Base-by-base conservation (phyloP, 2,329 filamentous ascomycete genomes). In the Dothistroma septosporum region DNA sequence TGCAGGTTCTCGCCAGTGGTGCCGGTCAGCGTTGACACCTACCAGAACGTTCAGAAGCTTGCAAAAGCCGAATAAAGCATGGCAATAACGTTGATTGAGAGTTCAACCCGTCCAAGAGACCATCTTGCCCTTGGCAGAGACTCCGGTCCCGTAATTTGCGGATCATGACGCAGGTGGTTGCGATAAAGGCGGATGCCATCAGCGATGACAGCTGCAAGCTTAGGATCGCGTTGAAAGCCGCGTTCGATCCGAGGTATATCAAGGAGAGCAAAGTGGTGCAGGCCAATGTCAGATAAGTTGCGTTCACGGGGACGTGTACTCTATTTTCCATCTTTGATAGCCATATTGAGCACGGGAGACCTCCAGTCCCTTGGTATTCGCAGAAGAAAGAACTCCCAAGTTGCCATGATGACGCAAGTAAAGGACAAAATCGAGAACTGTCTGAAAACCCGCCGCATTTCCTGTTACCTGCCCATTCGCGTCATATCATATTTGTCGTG, bases 381-480 rank as follows among this genome's bases (percentile, higher is more conserved):
- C 76, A 66, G 74, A 4, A 81, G 67, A 4, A 77, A 70, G 16
- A 77, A 76, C 64, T 84, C 82, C 81, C 82, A 83, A 0, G 81
- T 82, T 47, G 77, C 78, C 69, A 82, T 77, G 46, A 81, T 75
- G 10, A 80, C 78, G 59, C 79, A 79, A 22, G 77, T 78, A 57
- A 83, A 82, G 1, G 78, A 78, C n/a, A 83, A 68, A 11, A 80
- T 80, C 1, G 79, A 78, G 53, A 80, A 66, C 63, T 79, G 78
- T 4, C 76, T 72, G 60, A 82, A 83, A 61, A 80, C 80, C 59
- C 80, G 72, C 75, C 76, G 76, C 68, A 81, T 74, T 53, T 81
- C 77, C 58, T 80, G 78, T 28, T 74, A 70, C 68, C 80, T 82
- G 16, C 79, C 79, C 74, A 82, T 73, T n/a, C 79, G 76, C 48